Conservation (phyloP, 2,329 filamentous ascomycete species). For the Penicillium brevicompactum region DNA sequence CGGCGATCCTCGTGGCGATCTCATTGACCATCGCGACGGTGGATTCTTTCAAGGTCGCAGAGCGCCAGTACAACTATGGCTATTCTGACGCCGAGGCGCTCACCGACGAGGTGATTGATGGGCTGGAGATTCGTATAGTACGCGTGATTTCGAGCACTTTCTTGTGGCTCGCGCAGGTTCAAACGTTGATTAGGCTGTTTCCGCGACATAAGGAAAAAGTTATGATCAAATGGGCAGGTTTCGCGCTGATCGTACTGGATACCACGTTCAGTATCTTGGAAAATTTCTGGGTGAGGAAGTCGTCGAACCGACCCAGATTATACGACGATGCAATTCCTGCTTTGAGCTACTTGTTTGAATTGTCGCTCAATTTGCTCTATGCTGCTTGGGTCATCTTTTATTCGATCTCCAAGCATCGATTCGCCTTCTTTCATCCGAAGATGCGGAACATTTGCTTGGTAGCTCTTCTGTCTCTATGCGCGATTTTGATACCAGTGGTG, state of each 20-base stretch:
- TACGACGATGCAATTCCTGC: constrained; percentile 92
- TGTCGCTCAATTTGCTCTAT: constrained; percentile 83
- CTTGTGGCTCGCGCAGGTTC: constrained; percentile 94
- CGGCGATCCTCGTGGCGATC: constrained; percentile 66
- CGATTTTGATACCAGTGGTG: constrained; percentile 85
- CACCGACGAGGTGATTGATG: constrained; percentile 77
- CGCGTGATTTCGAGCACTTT: constrained; percentile 95
- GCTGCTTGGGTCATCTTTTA: constrained; percentile 95
- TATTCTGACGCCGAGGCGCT: constrained; percentile 77
- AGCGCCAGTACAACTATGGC: constrained; percentile 76
- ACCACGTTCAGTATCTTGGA: constrained; percentile 89
- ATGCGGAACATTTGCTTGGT: constrained; percentile 89
- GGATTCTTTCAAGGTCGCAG: constrained; percentile 84
- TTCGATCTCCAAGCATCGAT: constrained; percentile 84
- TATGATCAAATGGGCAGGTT: constrained; percentile 98
- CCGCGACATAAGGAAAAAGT: constrained; percentile 96
- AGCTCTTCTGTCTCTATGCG: constrained; percentile 73
- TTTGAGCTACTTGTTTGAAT: constrained; percentile 84
- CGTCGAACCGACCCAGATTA: constrained; percentile 61
- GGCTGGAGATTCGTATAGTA: constrained; percentile 83
- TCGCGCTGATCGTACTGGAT: constrained; percentile 87
- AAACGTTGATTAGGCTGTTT: constrained; percentile 93
- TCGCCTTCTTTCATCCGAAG: constrained; percentile 84
- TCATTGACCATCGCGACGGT: constrained; percentile 92
- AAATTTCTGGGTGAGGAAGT: constrained; percentile 67